Base-by-base conservation (phyloP, 2,329 filamentous ascomycete species). In the Truncatella angustata region DNA sequence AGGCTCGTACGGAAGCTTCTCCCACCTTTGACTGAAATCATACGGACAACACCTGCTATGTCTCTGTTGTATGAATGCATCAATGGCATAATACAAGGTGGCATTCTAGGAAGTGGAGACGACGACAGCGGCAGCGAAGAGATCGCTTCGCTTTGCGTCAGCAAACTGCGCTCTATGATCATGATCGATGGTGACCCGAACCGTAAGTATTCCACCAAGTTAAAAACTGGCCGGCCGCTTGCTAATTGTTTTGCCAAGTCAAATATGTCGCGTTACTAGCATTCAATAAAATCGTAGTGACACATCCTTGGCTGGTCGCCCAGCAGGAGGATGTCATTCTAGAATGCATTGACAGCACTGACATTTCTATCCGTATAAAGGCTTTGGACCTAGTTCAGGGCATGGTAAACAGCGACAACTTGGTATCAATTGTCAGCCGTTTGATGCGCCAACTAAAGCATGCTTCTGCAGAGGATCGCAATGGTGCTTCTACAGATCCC, bases 41-140 rank as follows among this genome's bases (percentile, higher is more conserved):
- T 99, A 58, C 87, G 90, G 61, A 96, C 92, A 1, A 99, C 94
- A 0, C 88, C 90, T 4, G 94, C 94, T 24, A 97, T 97, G 94
- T 97, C 94, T n/a, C 73, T 99, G 24, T 74, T 97, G 5, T 99
- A 99, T 63, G 94, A 99, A 71, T 99, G 94, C 66, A 97, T 99
- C 71, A 97, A 96, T 68, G 94, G 94, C 21, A 96, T 99, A 56
- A 96, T 99, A 54, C 92, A 97, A 67, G 94, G 94, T 24, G 94
- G 94, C 0, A 96, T 99, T 52, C 75, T 99, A 46, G 90, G 91
- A 28, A 90, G 87, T 40, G 85, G 86, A 24, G 90, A 92, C 58
- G 89, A 90, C 49, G 84, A 86, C 18, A 80, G 86, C 30, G 92
- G 93, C 50, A 88, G 89, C 35, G 92, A 97, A 60, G 92, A 97